Percentiles rank a stretch among this genome's conserved stretches.
phyloP scores from a whole-genome alignment of 176 grass and related monocot species.

The Urochloa ruziziensis region DNA sequence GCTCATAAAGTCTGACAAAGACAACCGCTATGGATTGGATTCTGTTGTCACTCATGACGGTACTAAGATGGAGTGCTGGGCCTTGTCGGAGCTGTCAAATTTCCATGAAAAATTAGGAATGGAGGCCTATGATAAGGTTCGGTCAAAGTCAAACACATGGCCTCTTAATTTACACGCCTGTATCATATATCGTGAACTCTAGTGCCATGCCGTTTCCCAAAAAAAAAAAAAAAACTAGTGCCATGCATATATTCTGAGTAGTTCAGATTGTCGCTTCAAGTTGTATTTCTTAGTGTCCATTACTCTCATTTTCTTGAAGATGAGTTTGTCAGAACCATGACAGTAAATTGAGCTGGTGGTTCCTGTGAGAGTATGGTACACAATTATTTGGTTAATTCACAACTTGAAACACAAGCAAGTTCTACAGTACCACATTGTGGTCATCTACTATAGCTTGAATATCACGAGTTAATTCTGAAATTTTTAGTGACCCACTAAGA shows the following conservation, averaged over 20 bases:
- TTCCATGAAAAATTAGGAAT: constrained; percentile 67
- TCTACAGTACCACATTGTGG: background rate
- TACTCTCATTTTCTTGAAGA: background rate
- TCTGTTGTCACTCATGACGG: constrained; percentile 87
- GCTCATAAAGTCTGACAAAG: constrained; percentile 83
- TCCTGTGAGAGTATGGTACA: background rate
- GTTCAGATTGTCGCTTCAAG: constrained; percentile 8
- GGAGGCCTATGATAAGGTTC: constrained; percentile 76
- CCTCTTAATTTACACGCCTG: background rate
- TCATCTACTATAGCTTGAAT: background rate
- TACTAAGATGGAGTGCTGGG: constrained; percentile 70
- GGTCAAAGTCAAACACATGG: background rate
- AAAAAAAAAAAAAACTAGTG: too few relatives aligned
- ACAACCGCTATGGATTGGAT: constrained; percentile 72
- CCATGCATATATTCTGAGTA: background rate
- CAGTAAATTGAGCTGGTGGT: background rate
- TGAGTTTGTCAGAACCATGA: background rate
- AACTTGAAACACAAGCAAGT: background rate
- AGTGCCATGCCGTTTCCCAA: background rate
- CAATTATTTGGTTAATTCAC: background rate
- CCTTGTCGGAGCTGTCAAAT: constrained; percentile 58
- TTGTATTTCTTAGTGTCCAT: constrained; percentile 1
- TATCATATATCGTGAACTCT: background rate
- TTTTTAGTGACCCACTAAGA: background rate
- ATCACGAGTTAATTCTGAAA: background rate